Evolutionary conservation across 768 basidiomycete genomes (phyloP).

Genomic region (Boletus sensibilis): DNA sequence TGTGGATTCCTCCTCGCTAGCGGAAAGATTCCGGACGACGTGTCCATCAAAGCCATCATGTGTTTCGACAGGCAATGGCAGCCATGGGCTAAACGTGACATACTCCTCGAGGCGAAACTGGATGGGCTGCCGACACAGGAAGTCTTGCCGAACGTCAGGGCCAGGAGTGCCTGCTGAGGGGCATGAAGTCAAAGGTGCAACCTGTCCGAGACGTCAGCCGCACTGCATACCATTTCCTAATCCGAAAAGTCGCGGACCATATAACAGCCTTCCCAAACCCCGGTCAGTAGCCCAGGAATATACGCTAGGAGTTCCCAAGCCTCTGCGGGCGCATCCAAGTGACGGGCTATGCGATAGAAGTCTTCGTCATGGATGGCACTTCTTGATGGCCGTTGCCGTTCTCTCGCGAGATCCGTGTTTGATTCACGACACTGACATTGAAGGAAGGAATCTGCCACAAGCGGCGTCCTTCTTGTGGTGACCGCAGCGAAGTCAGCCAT

Average conservation of each 20-base stretch:
- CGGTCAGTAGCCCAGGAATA: slow-evolving; percentile 48
- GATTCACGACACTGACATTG: slow-evolving; percentile 30
- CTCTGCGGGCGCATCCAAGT: slow-evolving; percentile 13
- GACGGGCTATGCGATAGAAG: slow-evolving; percentile 36
- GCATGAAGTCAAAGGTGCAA: slow-evolving; percentile 26
- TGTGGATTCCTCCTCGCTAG: slow-evolving; percentile 22
- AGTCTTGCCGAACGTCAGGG: slow-evolving; percentile 27
- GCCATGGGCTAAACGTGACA: slow-evolving; percentile 40
- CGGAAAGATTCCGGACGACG: slow-evolving; percentile 18
- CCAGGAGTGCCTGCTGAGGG: slow-evolving; percentile 10
- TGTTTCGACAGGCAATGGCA: slow-evolving; percentile 31
- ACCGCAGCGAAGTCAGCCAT: slow-evolving; percentile 50
- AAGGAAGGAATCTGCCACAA: slow-evolving; percentile 46
- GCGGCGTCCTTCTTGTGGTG: slow-evolving; percentile 42
- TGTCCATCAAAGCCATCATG: slow-evolving; percentile 24
- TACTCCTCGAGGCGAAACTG: slow-evolving; percentile 50
- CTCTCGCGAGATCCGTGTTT: slow-evolving; percentile 30
- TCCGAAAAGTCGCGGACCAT: slow-evolving; percentile 43
- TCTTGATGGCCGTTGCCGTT: slow-evolving; percentile 34
- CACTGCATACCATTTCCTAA: slow-evolving; percentile 10
- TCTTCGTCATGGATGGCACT: slow-evolving; percentile 37
- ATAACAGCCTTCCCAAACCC: slow-evolving; percentile 60
- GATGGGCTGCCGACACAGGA: slow-evolving; percentile 47
- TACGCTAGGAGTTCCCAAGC: slow-evolving; percentile 32
- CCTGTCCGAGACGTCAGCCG: slow-evolving; percentile 25